phyloP scores from a whole-genome alignment of 1,139 yeast genomes.

The Geotrichum klebahnii region DNA sequence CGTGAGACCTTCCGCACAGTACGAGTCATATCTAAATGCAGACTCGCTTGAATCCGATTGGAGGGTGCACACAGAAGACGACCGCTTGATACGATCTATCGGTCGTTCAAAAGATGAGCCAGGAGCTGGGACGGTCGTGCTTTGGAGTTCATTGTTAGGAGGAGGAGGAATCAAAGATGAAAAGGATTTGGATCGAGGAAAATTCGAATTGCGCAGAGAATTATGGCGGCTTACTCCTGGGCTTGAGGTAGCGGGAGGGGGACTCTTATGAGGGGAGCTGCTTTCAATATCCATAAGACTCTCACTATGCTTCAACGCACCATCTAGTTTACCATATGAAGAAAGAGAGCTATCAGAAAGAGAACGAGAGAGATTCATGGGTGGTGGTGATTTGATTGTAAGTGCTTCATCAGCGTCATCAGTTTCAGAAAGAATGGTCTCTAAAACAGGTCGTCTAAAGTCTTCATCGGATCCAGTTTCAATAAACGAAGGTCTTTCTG shows the following conservation, averaged over 20 bases:
- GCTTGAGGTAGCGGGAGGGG: neutral
- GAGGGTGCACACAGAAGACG: constrained; percentile 23
- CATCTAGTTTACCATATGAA: constrained; percentile 7
- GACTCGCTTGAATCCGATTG: constrained; percentile 14
- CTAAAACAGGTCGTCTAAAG: neutral
- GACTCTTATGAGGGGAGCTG: neutral
- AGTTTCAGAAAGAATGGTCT: constrained; percentile 14
- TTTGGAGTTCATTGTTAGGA: constrained; percentile 5
- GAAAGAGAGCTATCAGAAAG: constrained; percentile 13
- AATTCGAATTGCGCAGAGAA: neutral
- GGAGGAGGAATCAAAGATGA: constrained; percentile 18
- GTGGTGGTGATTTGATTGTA: neutral
- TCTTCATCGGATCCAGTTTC: neutral
- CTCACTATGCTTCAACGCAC: constrained; percentile 17
- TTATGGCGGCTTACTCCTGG: constrained; percentile 6
- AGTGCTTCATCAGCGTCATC: constrained; percentile 2
- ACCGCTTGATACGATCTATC: constrained; percentile 8
- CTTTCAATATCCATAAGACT: constrained; percentile 13
- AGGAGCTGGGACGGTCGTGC: neutral
- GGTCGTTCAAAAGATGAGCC: neutral
- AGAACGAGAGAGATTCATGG: constrained; percentile 8
- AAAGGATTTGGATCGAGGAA: constrained; percentile 15
- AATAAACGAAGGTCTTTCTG: neutral
- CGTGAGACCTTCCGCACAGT: constrained; percentile 13
- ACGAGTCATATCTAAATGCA: constrained; percentile 19